Base-by-base conservation (phyloP, 202 grass and related monocot species). In the Setaria viridis region DNA sequence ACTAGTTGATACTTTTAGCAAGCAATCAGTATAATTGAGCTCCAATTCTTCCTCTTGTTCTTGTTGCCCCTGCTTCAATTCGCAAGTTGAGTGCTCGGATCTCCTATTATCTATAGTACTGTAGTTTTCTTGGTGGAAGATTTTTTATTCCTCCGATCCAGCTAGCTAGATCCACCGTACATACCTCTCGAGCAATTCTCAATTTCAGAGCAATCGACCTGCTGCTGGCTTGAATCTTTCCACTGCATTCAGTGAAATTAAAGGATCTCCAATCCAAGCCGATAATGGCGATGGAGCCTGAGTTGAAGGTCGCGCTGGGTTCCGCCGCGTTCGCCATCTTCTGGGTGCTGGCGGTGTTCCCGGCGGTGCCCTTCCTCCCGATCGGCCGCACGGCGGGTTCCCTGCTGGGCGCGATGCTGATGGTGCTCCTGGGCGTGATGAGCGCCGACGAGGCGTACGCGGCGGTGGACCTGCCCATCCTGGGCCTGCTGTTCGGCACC, bases 281-380 rank as follows among this genome's bases (percentile, higher is more conserved):
- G 25, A 25, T 25, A 25, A 25, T 50, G 91, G 93, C 88, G 9
- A 88, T 99, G 93, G 97, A 91, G 70, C 91, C 97, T 30, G 66
- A 62, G 33, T 20, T 87, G 34, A 95, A 94, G 84, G 82, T 94
- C 2, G 88, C 67, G 0, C 88, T 99, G 5, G 97, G 92, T 0
- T 85, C 73, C 0, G 76, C 87, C 3, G 87, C 97, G 67, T 99
- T 99, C 69, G 93, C 66, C 39, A 57, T 96, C 37, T 99, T 99
- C 83, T 99, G 97, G 97, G 90, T 99, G 11, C 76, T 99, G 2
- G 97, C 97, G 0, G 97, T 99, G 70, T 99, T 99, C 65, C 97
- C 97, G 2, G 92, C 97, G 10, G 97, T 96, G 16, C 97, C 97
- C 1, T 88, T 96, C 69, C 89, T 99, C 0, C 97, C 97, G 11